Base-by-base conservation (phyloP, 108 stramenopile species). In the Stephanodiscus triporus region DNA sequence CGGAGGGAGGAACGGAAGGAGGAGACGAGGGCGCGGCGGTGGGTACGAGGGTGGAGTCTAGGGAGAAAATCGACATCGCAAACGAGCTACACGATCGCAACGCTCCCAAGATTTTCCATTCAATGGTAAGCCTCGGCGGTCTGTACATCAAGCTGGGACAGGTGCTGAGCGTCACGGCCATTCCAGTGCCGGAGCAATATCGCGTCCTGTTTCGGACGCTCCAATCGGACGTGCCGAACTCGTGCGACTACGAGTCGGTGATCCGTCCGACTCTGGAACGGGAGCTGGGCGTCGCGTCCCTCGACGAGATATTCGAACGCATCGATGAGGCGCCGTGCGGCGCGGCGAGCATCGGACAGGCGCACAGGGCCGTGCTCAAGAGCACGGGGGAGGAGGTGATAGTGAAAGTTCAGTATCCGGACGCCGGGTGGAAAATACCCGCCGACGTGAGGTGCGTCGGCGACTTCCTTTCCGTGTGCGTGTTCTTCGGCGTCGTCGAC, bases 61-160 rank as follows among this genome's bases (percentile, higher is more conserved):
- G 22, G 73, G 49, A 63, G 40, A 40, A 74, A 65, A 60, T 63
- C 48, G 34, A 37, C 71, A 5, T 51, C 83, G 9, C n/a, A n/a
- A 9, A 82, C 58, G 57, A 70, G 47, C 51, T 88, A 0, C 89
- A 92, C 54, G 50, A 87, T 29, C 75, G 78, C 20, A 88, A 92
- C 70, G 89, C 91, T 1, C 89, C 89, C 9, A 67, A 71, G 66
- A 83, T 92, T 17, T 86, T 80, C 34, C 17, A 82, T 16, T 71
- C 78, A 22, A 94, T 98, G 87, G 53, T 91, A 8, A 77, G 88
- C 16, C 82, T 98, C 20, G 93, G 90, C 38, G 95, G 96, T 26
- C 88, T 97, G 40, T 98, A 96, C 72, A 88, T 96, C 76, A 98
- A 98, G 78, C 75, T 94, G 22, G 95, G 95, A 2, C 96, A 98